phyloP scores from a whole-genome alignment of 1,139 yeast species.

The Candida gigantensis region DNA sequence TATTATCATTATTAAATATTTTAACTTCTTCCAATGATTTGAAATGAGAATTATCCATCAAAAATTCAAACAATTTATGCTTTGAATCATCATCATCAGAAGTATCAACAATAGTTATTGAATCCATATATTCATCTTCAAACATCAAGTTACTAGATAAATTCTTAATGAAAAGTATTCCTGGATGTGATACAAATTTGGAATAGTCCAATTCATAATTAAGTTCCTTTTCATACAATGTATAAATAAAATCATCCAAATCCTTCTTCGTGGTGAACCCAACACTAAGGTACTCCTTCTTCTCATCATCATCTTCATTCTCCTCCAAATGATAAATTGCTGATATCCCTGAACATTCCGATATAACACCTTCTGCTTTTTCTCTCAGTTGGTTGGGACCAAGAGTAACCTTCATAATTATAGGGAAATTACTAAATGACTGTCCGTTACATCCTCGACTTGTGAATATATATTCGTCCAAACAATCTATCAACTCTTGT shows the following conservation, averaged over 20 bases:
- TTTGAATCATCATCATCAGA: slow-evolving; percentile 1
- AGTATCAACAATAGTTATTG: slow-evolving; percentile 9
- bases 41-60: slow-evolving; percentile 26
- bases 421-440: slow-evolving; percentile 14
- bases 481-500: slow-evolving; percentile 11
- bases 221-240: slow-evolving; percentile 11
- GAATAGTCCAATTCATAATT: slow-evolving; percentile 27
- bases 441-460: slow-evolving; percentile 8
- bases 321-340: slow-evolving; percentile 5
- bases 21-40: slow-evolving; percentile 31
- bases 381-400: background rate
- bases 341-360: slow-evolving; percentile 7
- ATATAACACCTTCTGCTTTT: slow-evolving; percentile 6
- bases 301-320: slow-evolving; percentile 2
- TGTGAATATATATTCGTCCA: slow-evolving; percentile 13
- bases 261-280: slow-evolving; percentile 10
- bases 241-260: slow-evolving; percentile 15
- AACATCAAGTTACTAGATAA: slow-evolving; percentile 20
- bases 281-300: slow-evolving; percentile 9
- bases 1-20: slow-evolving; percentile 22
- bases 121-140: slow-evolving; percentile 8
- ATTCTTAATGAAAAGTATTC: slow-evolving; percentile 61
- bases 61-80: slow-evolving; percentile 24
- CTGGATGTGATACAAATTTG: slow-evolving; percentile 62
- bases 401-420: slow-evolving; percentile 10